A percentile compares a stretch with the other conserved stretches of the same genome.
phyloP scores from a whole-genome alignment of 1,139 yeast species.

The Hemisphaericaspora lyxosophila region DNA sequence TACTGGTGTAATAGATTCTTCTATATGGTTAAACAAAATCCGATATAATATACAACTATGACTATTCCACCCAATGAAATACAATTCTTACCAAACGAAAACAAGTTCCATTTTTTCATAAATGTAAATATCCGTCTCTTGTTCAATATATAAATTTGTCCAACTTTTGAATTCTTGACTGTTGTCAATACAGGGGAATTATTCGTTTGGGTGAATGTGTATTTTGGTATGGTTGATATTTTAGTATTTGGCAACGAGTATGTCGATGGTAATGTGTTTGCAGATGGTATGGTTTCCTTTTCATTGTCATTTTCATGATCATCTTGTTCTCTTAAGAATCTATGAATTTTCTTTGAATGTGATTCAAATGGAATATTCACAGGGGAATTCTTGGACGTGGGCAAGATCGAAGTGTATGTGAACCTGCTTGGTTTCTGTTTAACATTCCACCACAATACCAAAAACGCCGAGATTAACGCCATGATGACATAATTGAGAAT shows the following conservation, averaged over 20 bases:
- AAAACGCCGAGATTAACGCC: slow-evolving; percentile 34
- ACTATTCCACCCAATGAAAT: slow-evolving; percentile 17
- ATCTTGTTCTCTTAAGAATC: slow-evolving; percentile 26
- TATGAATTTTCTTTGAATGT: slow-evolving; percentile 21
- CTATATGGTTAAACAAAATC: slow-evolving; percentile 17
- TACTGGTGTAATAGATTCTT: neutral
- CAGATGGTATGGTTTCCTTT: slow-evolving; percentile 2
- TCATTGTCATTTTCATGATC: slow-evolving; percentile 9
- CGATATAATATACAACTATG: slow-evolving; percentile 20
- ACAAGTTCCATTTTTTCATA: slow-evolving; percentile 18
- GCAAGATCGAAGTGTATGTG: slow-evolving; percentile 3
- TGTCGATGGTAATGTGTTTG: slow-evolving; percentile 10
- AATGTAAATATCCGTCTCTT: slow-evolving; percentile 10
- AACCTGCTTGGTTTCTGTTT: slow-evolving; percentile 22
- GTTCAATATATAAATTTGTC: slow-evolving; percentile 8
- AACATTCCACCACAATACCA: slow-evolving; percentile 32
- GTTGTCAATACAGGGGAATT: slow-evolving; percentile 2
- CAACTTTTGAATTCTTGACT: slow-evolving; percentile 9
- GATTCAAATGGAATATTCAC: slow-evolving; percentile 10
- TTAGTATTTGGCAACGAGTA: slow-evolving; percentile 2
- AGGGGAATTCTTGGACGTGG: neutral
- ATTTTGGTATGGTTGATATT: slow-evolving; percentile 15
- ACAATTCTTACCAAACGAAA: slow-evolving; percentile 21
- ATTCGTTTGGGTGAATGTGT: slow-evolving; percentile 11
- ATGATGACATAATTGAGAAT: slow-evolving; percentile 36